Percentiles rank a stretch among this genome's conserved stretches.
phyloP scores from a whole-genome alignment of 2,329 filamentous ascomycete genomes.

The Myriangium duriaei region DNA sequence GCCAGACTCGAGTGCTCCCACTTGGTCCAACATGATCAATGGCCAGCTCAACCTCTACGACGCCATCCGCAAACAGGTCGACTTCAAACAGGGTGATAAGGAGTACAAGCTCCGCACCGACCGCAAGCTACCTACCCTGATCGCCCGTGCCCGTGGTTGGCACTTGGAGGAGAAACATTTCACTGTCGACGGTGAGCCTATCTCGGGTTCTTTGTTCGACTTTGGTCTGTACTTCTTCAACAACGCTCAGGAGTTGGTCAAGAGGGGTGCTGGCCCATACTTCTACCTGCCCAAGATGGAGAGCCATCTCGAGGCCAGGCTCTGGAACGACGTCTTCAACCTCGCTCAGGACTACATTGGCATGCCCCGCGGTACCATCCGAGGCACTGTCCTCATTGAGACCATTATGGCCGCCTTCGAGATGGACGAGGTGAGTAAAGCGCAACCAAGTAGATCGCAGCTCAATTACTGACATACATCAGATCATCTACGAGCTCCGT shows the following conservation, averaged over 20 bases:
- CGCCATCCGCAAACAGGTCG: slow-evolving; percentile 81
- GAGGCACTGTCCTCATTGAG: slow-evolving; percentile 91
- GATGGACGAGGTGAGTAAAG: slow-evolving; percentile 72
- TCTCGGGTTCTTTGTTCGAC: slow-evolving; percentile 86
- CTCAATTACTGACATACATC: background rate
- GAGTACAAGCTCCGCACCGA: slow-evolving; percentile 97
- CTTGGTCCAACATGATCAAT: slow-evolving; percentile 99
- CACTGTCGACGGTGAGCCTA: slow-evolving; percentile 86
- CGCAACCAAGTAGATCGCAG: background rate
- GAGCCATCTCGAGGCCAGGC: slow-evolving; percentile 86
- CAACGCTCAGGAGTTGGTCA: slow-evolving; percentile 81
- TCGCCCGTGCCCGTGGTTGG: slow-evolving; percentile 91
- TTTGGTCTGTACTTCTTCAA: slow-evolving; percentile 99
- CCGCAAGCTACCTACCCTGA: slow-evolving; percentile 73
- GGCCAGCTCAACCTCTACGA: slow-evolving; percentile 97
- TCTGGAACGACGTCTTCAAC: slow-evolving; percentile 99
- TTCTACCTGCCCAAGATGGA: slow-evolving; percentile 99
- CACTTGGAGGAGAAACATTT: slow-evolving; percentile 98
- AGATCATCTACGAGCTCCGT: slow-evolving; percentile 96
- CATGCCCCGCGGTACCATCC: slow-evolving; percentile 81
- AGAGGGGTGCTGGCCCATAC: slow-evolving; percentile 79
- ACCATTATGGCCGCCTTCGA: slow-evolving; percentile 96
- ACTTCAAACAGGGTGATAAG: slow-evolving; percentile 91
- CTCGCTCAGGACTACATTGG: slow-evolving; percentile 85
- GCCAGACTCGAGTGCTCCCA: slow-evolving; percentile 82